A percentile compares a stretch with the other conserved stretches of the same genome.
Evolutionary conservation across 2,329 filamentous ascomycete species (phyloP).

Genomic region (Hymenotorrendiella dingleyae): DNA sequence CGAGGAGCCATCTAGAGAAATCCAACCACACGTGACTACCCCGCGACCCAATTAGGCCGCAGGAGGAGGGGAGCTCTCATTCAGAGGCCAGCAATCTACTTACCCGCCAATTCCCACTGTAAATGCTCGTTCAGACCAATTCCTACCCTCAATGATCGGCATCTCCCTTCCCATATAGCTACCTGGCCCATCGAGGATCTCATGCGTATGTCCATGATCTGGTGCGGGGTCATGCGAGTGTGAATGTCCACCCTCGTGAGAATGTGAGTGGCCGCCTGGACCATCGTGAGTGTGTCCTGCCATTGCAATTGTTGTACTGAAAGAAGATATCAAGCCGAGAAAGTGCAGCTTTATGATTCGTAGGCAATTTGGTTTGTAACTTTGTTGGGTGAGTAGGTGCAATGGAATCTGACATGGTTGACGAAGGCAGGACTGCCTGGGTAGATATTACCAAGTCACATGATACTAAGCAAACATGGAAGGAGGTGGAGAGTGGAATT

Average conservation of each 20-base stretch:
- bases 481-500: too few relatives aligned
- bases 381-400: too few relatives aligned
- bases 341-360: too few relatives aligned
- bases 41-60: constrained; percentile 6
- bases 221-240: constrained; percentile 48
- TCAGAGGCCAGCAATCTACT: constrained; percentile 12
- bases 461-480: too few relatives aligned
- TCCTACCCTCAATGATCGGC: constrained; percentile 82
- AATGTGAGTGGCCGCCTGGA: constrained; percentile 15
- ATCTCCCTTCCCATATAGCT: constrained; percentile 87
- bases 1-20: too few relatives aligned
- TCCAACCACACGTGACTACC: constrained; percentile 20
- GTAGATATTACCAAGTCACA: too few relatives aligned
- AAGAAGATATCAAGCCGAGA: too few relatives aligned
- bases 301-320: neutral
- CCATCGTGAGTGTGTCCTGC: neutral
- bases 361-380: too few relatives aligned
- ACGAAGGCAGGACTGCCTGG: too few relatives aligned
- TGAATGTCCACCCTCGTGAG: constrained; percentile 38
- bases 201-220: constrained; percentile 91
- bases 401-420: too few relatives aligned
- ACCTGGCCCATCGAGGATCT: constrained; percentile 89
- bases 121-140: constrained; percentile 86
- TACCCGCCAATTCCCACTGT: constrained; percentile 98
- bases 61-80: neutral